Evolutionary conservation across 371 early-diverging fungal species (phyloP).

Genomic region (Apophysomyces variabilis): DNA sequence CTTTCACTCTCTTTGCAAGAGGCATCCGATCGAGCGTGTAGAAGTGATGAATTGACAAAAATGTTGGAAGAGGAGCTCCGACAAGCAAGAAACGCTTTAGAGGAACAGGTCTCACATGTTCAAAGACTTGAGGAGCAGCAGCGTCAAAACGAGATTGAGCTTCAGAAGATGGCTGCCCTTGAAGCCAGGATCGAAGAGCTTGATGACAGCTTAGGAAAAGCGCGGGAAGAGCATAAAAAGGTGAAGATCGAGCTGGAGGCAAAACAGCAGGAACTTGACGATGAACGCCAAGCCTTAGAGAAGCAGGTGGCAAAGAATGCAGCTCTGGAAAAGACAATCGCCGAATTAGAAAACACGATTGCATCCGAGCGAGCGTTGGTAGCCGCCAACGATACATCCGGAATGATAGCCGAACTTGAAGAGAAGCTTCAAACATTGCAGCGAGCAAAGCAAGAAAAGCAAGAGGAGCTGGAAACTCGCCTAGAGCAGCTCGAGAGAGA

Average conservation of each 20-base stretch:
- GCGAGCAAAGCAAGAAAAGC: conserved; percentile 21
- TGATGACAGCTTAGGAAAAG: conserved; percentile 27
- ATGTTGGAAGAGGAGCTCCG: conserved; percentile 20
- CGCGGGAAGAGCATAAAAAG: conserved; percentile 8
- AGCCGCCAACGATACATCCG: conserved; percentile 27
- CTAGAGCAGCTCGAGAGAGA: conserved; percentile 18
- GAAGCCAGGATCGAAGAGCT: conserved; percentile 29
- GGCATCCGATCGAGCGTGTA: neutral
- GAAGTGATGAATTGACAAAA: conserved; percentile 19
- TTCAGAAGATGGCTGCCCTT: conserved; percentile 22
- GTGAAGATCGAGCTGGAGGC: conserved; percentile 13
- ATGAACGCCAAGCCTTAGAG: conserved; percentile 4
- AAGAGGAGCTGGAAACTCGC: conserved; percentile 17
- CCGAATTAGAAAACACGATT: conserved; percentile 21
- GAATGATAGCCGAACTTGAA: conserved; percentile 33
- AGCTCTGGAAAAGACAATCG: conserved; percentile 20
- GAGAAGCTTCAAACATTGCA: conserved; percentile 22
- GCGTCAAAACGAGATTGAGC: conserved; percentile 18
- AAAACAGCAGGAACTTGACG: conserved; percentile 16
- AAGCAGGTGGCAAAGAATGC: conserved; percentile 16
- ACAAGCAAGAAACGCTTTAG: conserved; percentile 18
- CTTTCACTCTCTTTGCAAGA: neutral
- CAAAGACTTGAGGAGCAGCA: conserved; percentile 18
- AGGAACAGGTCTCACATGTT: conserved; percentile 17
- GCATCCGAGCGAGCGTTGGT: conserved; percentile 29